phyloP scores from a whole-genome alignment of 805 yeast species.

The Monosporozyma siamensis region DNA sequence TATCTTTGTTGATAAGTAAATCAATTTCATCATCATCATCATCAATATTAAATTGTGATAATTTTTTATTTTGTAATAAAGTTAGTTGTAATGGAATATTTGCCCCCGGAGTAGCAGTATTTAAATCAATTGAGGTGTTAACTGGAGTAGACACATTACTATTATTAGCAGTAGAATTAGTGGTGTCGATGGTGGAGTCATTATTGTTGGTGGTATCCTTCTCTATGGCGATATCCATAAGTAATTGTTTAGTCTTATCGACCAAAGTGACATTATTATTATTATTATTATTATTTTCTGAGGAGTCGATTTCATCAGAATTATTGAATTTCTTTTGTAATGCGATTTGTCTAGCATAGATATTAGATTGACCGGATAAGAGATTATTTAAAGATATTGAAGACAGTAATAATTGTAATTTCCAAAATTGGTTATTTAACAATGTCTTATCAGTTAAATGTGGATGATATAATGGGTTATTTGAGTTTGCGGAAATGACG shows the following conservation, averaged over 20 bases:
- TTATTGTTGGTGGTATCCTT: constrained; percentile 3
- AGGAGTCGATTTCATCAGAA: neutral
- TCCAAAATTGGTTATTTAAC: constrained; percentile 30
- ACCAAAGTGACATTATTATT: constrained; percentile 11
- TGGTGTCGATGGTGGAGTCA: constrained; percentile 8
- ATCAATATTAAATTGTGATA: constrained; percentile 33
- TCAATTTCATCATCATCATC: constrained; percentile 48
- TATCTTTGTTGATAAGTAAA: constrained; percentile 10
- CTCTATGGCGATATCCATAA: constrained; percentile 26
- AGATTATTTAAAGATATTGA: constrained; percentile 26
- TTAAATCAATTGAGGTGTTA: constrained; percentile 25
- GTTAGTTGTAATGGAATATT: constrained; percentile 6
- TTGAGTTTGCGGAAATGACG: constrained; percentile 13
- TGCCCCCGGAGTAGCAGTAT: constrained; percentile 13
- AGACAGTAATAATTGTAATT: constrained; percentile 29
- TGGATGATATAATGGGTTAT: constrained; percentile 30
- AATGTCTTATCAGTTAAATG: constrained; percentile 27
- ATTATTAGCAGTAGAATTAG: constrained; percentile 14
- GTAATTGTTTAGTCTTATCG: constrained; percentile 26
- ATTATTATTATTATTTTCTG: neutral
- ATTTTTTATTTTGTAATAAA: constrained; percentile 33
- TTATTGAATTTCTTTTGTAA: constrained; percentile 25
- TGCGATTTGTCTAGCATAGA: constrained; percentile 32
- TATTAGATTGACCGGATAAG: constrained; percentile 27
- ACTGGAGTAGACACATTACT: constrained; percentile 28